Percentiles rank a stretch among this genome's conserved stretches.
Conservation (phyloP, 2,329 filamentous ascomycete species). For the Calonectria pseudoturangicola region DNA sequence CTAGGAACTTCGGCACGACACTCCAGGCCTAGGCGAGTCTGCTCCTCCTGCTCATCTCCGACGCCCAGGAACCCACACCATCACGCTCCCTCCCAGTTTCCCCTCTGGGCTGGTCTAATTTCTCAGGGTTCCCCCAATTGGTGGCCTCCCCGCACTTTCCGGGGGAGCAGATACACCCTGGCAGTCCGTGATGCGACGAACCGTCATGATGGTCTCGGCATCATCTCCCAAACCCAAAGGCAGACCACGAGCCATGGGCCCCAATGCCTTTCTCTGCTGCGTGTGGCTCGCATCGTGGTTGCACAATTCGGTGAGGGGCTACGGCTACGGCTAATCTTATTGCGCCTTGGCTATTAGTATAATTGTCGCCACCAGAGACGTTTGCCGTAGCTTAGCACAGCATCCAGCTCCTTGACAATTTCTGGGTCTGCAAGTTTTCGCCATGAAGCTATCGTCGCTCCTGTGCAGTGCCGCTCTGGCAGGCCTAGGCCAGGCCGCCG, state of each 20-base stretch:
- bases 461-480: constrained; percentile 51
- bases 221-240: constrained; percentile 41
- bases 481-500: constrained; percentile 51
- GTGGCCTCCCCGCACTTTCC: constrained; percentile 50
- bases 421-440: constrained; percentile 34
- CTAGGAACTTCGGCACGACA: constrained; percentile 53
- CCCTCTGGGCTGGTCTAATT: constrained; percentile 42
- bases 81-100: constrained; percentile 36
- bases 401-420: constrained; percentile 32
- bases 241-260: constrained; percentile 32
- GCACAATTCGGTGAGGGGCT: constrained; percentile 34
- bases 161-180: constrained; percentile 44
- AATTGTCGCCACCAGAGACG: constrained; percentile 26
- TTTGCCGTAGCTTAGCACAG: neutral
- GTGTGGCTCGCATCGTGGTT: constrained; percentile 32
- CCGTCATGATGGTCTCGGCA: constrained; percentile 46
- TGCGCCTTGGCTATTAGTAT: constrained; percentile 18
- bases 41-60: constrained; percentile 41
- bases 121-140: constrained; percentile 39
- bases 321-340: constrained; percentile 53
- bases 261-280: constrained; percentile 25
- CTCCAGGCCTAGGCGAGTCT: constrained; percentile 40
- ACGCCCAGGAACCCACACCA: constrained; percentile 42
- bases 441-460: constrained; percentile 57
- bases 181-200: constrained; percentile 38